Evolutionary conservation across 1,284 basidiomycete genomes (phyloP).

Genomic region (Filobasidium uniguttulatum): DNA sequence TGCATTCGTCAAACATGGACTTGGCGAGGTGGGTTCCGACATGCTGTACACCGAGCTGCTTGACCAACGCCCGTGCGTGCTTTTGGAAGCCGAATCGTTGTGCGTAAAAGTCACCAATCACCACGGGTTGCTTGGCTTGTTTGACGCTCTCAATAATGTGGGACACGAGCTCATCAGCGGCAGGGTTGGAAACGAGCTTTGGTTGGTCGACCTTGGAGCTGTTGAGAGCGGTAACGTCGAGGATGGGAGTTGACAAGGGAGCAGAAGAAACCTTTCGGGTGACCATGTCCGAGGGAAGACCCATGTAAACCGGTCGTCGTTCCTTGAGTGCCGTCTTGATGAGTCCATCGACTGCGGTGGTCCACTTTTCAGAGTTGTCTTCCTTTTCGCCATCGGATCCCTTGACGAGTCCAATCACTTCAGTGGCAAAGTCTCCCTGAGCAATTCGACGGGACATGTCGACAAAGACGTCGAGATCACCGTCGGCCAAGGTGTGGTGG

Average conservation of each 20-base stretch:
- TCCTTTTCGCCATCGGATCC: not conserved
- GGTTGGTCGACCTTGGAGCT: constrained; percentile 29
- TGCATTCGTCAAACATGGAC: constrained; percentile 59
- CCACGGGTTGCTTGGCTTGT: constrained; percentile 53
- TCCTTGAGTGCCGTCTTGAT: constrained; percentile 56
- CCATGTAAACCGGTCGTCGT: constrained; percentile 76
- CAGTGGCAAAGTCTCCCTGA: too few relatives aligned
- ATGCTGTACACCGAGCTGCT: constrained; percentile 55
- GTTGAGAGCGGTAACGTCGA: not conserved
- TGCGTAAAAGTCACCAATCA: constrained; percentile 80
- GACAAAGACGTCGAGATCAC: constrained; percentile 59
- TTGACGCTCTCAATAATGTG: constrained; percentile 48
- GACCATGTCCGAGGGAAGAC: constrained; percentile 74
- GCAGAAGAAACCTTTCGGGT: constrained; percentile 52
- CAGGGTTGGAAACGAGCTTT: constrained; percentile 27
- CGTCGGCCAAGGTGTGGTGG: constrained; percentile 77
- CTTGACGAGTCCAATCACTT: constrained; percentile 13
- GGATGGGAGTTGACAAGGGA: constrained; percentile 44
- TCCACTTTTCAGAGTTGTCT: constrained; percentile 16
- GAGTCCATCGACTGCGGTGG: constrained; percentile 62
- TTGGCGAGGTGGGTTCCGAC: constrained; percentile 40
- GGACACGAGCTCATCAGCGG: constrained; percentile 12
- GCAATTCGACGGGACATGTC: constrained; percentile 56
- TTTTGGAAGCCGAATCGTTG: constrained; percentile 60
- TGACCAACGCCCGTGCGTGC: constrained; percentile 55